phyloP scores from a whole-genome alignment of 2,329 filamentous ascomycete species.

The Diaporthe amygdali region DNA sequence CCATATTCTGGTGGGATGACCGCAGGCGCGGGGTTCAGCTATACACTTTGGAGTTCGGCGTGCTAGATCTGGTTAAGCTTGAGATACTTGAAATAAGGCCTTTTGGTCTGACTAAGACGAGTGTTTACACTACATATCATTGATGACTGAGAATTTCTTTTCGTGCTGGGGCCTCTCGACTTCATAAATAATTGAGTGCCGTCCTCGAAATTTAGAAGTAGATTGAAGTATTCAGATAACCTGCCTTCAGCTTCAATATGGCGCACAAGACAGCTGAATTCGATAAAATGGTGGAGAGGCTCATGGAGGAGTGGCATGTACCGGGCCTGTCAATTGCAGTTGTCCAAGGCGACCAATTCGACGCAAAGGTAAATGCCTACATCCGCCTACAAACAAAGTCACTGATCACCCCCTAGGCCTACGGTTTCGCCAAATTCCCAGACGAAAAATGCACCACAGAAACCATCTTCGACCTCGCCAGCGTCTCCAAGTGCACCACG shows the following conservation, averaged over 20 bases:
- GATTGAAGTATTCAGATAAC: background rate
- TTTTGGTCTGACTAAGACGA: slow-evolving; percentile 1
- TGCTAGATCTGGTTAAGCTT: background rate
- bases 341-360: background rate
- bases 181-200: background rate
- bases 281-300: background rate
- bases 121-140: too few relatives aligned
- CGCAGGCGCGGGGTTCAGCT: background rate
- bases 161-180: background rate
- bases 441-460: background rate
- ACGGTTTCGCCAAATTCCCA: background rate
- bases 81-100: background rate
- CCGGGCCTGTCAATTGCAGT: slow-evolving; percentile 5
- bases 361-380: background rate
- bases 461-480: background rate
- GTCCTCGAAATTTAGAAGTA: background rate
- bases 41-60: too few relatives aligned
- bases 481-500: slow-evolving; percentile 1
- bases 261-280: background rate
- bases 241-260: background rate
- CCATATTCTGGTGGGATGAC: background rate
- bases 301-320: background rate
- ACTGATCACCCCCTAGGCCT: background rate
- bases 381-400: too few relatives aligned
- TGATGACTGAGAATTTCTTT: background rate